Evolutionary conservation across 495 filamentous ascomycete genomes (phyloP).

Genomic region (Xeromyces bisporus): DNA sequence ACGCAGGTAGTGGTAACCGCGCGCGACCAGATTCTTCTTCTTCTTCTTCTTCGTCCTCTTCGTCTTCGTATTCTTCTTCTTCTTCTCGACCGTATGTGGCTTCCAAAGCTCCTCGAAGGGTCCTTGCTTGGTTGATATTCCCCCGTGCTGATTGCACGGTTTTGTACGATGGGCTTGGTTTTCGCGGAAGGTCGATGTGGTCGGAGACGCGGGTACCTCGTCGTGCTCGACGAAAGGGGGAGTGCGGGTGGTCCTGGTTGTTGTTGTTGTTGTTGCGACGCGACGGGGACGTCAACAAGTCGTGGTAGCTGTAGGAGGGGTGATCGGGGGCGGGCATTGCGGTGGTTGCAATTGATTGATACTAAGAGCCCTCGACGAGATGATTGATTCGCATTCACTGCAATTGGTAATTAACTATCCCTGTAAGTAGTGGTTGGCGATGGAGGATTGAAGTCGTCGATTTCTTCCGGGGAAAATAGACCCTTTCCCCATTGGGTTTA

Average conservation of each 20-base stretch:
- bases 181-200: constrained; percentile 15
- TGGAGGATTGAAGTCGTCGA: no score
- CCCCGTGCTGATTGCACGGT: constrained; percentile 14
- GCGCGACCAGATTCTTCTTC: constrained; percentile 7
- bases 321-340: constrained; percentile 14
- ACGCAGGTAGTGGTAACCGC: constrained; percentile 5
- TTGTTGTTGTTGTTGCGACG: constrained; percentile 16
- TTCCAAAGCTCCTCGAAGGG: constrained; percentile 22
- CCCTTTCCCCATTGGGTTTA: no score
- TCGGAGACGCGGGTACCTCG: constrained; percentile 12
- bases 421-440: no score
- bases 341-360: no score
- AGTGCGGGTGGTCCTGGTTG: constrained; percentile 8
- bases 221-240: constrained; percentile 21
- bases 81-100: constrained; percentile 11
- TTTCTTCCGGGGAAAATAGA: no score
- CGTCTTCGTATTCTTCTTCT: no score
- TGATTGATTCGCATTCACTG: constrained; percentile 1
- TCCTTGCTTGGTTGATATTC: constrained; percentile 19
- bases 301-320: constrained; percentile 2
- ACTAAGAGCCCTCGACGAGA: not conserved
- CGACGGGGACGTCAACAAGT: constrained; percentile 7
- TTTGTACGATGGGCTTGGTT: constrained; percentile 15
- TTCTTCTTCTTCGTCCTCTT: no score
- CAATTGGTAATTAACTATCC: not conserved